Conservation (phyloP, 331 rosid genomes). For the Dryas integrifolia region DNA sequence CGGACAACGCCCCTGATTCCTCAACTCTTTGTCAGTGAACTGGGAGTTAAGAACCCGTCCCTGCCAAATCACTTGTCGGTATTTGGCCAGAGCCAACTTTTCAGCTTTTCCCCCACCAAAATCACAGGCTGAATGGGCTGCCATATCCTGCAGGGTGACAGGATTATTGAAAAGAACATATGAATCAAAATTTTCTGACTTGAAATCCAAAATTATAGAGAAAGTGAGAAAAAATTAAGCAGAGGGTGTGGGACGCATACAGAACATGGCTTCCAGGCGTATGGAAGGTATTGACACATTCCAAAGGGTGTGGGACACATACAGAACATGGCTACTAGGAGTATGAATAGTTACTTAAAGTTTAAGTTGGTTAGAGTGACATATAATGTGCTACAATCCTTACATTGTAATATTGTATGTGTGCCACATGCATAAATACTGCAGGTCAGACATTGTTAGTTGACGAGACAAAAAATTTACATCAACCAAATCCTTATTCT, state of each 20-base stretch:
- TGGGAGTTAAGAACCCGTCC: conserved; percentile 91
- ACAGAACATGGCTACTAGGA: not conserved
- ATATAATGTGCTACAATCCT: no score
- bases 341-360: not conserved
- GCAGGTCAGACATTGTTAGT: not conserved
- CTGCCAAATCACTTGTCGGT: conserved; percentile 80
- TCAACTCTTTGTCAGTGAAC: conserved; percentile 82
- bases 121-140: conserved; percentile 97
- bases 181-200: not conserved
- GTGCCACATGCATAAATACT: not conserved
- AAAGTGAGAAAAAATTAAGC: not conserved
- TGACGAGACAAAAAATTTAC: not conserved
- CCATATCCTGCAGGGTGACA: conserved; percentile 68
- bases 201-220: not conserved
- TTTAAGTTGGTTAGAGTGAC: not conserved
- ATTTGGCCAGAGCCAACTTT: conserved; percentile 75
- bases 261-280: not conserved
- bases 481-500: not conserved
- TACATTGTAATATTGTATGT: not conserved
- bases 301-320: not conserved
- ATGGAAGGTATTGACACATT: not conserved
- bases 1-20: conserved; percentile 89
- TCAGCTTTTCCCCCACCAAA: conserved; percentile 92
- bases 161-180: not conserved
- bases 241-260: not conserved